Conservation (phyloP, 345 rosid genomes). For the Citrus maxima region DNA sequence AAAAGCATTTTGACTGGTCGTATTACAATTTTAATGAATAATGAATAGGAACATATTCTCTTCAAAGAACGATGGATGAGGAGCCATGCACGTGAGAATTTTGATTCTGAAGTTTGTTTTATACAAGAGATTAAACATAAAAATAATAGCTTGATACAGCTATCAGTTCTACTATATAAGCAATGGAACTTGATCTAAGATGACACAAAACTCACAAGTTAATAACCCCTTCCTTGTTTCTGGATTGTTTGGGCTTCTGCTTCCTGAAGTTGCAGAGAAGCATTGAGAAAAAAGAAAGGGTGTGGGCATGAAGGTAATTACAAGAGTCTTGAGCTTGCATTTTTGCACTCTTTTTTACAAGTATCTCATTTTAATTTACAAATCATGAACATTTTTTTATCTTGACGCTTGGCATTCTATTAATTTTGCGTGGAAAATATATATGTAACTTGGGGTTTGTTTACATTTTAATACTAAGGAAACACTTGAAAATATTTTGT, state of each 20-base stretch:
- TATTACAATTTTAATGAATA: neutral
- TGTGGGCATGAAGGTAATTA: neutral
- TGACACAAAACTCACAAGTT: neutral
- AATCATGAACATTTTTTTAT: no score
- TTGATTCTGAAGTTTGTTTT: constrained; percentile 26
- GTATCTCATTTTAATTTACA: no score
- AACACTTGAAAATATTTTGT: no score
- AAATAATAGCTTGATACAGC: neutral
- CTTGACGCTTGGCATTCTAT: no score
- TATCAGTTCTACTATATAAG: constrained; percentile 23
- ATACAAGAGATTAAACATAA: constrained; percentile 6
- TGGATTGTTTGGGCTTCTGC: neutral
- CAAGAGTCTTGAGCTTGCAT: neutral
- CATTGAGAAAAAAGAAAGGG: neutral
- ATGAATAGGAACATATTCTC: constrained; percentile 35
- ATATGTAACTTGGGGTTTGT: no score
- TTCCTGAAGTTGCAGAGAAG: neutral
- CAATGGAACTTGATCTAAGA: neutral
- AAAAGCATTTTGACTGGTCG: constrained; percentile 12
- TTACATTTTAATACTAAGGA: no score
- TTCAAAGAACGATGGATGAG: constrained; percentile 37
- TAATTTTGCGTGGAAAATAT: no score
- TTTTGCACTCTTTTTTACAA: neutral
- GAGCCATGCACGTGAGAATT: constrained; percentile 23
- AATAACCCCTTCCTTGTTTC: neutral